phyloP scores from a whole-genome alignment of 2,329 filamentous ascomycete genomes.

The Ascochyta clinopodiicola region DNA sequence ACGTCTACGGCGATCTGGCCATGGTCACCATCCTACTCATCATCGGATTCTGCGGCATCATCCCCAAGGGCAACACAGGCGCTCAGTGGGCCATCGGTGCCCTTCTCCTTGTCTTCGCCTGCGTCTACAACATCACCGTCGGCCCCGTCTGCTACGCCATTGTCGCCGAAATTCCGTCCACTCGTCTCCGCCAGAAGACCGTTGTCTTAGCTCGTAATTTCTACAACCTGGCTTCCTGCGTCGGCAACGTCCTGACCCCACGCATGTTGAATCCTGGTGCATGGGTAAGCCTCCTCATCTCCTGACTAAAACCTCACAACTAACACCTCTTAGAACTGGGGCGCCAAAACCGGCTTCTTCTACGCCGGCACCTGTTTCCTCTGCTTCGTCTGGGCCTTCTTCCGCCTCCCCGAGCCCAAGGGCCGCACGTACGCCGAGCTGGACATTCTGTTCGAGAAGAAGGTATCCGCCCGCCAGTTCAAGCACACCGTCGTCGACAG shows the following conservation, averaged over 20 bases:
- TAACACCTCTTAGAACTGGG: slow-evolving; percentile 60
- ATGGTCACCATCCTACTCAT: slow-evolving; percentile 72
- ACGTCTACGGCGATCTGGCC: slow-evolving; percentile 69
- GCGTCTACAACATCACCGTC: slow-evolving; percentile 84
- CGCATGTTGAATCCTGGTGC: slow-evolving; percentile 47
- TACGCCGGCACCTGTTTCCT: slow-evolving; percentile 80
- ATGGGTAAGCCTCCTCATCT: slow-evolving; percentile 26
- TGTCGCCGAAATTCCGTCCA: slow-evolving; percentile 82
- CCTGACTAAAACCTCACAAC: background rate
- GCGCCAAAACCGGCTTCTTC: slow-evolving; percentile 85
- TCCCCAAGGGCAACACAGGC: slow-evolving; percentile 47
- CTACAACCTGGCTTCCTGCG: slow-evolving; percentile 77
- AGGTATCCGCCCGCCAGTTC: slow-evolving; percentile 42
- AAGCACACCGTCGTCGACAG: slow-evolving; percentile 34
- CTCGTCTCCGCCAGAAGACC: slow-evolving; percentile 87
- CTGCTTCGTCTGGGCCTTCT: slow-evolving; percentile 80
- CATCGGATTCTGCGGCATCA: slow-evolving; percentile 79
- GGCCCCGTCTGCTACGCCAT: slow-evolving; percentile 91
- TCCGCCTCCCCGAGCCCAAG: slow-evolving; percentile 78
- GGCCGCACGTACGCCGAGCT: slow-evolving; percentile 85
- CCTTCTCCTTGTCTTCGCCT: slow-evolving; percentile 52
- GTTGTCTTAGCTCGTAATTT: slow-evolving; percentile 82
- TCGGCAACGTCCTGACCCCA: slow-evolving; percentile 63
- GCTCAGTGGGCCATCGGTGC: slow-evolving; percentile 54
- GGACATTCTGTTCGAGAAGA: slow-evolving; percentile 77